phyloP scores from a whole-genome alignment of 2,329 filamentous ascomycete species.

The Hymenoscyphus infarciens region DNA sequence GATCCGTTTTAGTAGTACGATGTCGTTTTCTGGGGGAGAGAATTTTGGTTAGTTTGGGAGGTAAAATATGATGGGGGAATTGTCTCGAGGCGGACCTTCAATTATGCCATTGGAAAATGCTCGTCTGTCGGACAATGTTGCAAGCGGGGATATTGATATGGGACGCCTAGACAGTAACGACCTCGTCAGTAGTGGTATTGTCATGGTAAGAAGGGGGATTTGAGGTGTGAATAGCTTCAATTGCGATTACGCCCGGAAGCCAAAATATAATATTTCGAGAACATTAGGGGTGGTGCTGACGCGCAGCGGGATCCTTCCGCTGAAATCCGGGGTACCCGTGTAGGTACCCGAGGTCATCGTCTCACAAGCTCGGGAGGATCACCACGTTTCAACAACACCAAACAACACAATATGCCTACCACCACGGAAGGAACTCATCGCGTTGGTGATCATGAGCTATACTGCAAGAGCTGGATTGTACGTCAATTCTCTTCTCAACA shows the following conservation, averaged over 20 bases:
- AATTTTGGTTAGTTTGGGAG: neutral
- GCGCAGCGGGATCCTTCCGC: neutral
- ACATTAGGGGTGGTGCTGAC: neutral
- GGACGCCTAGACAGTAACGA: neutral
- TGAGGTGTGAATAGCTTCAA: constrained; percentile 3
- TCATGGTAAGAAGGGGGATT: neutral
- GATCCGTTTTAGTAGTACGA: constrained; percentile 29
- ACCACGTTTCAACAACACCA: neutral
- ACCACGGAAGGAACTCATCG: constrained; percentile 33
- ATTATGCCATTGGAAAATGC: constrained; percentile 18
- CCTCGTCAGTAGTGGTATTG: neutral
- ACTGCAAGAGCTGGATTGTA: constrained; percentile 36
- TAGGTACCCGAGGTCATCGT: neutral
- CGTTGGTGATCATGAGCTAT: constrained; percentile 32
- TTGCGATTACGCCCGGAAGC: neutral
- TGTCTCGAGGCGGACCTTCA: constrained; percentile 18
- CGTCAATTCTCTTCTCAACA: constrained; percentile 3
- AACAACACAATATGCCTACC: constrained; percentile 27
- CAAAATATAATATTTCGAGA: neutral
- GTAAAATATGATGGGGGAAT: neutral
- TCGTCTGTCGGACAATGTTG: constrained; percentile 10
- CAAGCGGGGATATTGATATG: neutral
- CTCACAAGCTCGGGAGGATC: neutral
- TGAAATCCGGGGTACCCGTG: neutral
- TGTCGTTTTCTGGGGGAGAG: constrained; percentile 30